phyloP scores from a whole-genome alignment of 169 alveolate species.

The Sarcocystis neurona region DNA sequence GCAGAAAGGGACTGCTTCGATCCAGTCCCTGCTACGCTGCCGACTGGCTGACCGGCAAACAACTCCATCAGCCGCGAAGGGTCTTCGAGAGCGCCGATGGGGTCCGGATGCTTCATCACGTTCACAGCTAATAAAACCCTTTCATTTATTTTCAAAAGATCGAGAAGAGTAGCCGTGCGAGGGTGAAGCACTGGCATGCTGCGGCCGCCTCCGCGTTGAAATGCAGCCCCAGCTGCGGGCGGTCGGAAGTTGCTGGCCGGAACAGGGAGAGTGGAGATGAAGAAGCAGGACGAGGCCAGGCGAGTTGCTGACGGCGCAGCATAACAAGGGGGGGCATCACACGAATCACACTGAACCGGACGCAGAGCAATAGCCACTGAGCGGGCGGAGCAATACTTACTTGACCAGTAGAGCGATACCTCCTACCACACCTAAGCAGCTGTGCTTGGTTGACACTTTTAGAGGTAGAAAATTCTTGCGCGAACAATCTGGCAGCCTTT shows the following conservation, averaged over 20 bases:
- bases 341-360: neutral
- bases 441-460: neutral
- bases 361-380: neutral
- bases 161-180: slow-evolving; percentile 44
- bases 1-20: neutral
- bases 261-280: slow-evolving; percentile 31
- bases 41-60: neutral
- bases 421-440: neutral
- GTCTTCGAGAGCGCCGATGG: slow-evolving; percentile 39
- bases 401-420: neutral
- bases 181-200: slow-evolving; percentile 42
- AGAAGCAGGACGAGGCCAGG: slow-evolving; percentile 27
- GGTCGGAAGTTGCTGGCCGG: slow-evolving; percentile 42
- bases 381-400: neutral
- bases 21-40: neutral
- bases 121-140: slow-evolving; percentile 1
- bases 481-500: too few relatives aligned
- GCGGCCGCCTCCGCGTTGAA: slow-evolving; percentile 2
- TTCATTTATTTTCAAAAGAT: slow-evolving; percentile 22
- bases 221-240: slow-evolving; percentile 41
- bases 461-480: too few relatives aligned
- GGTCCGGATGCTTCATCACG: slow-evolving; percentile 44
- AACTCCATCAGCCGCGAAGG: slow-evolving; percentile 35
- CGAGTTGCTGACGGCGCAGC: slow-evolving; percentile 4
- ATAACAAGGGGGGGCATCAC: neutral